Base-by-base conservation (phyloP, 768 basidiomycete species). In the Trametes maxima region DNA sequence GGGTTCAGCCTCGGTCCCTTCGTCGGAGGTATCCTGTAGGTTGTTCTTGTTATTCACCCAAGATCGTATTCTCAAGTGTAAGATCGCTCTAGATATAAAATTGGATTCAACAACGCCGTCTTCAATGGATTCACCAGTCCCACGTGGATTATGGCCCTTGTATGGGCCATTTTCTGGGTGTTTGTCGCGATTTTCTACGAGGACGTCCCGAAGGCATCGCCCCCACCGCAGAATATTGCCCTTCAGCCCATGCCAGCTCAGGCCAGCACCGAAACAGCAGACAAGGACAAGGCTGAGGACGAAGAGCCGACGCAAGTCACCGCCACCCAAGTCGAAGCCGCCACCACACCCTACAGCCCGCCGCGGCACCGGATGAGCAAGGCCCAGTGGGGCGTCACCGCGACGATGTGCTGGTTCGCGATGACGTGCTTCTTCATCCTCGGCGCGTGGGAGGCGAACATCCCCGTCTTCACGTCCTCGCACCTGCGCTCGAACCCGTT, bases 111-210 rank as follows among this genome's bases (percentile, higher is more conserved):
- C 19, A 85, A 80, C 64, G 61, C 71, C 0, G 65, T 88, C 5
- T 89, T 87, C 76, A 89, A 90, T 65, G 87, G 87, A 4, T 85
- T 79, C 64, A 87, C 86, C 2, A 84, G 85, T 63, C 87, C 86
- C 0, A 85, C 80, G 1, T 89, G 87, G 86, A 61, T 86, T 53
- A 85, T 88, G 82, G 82, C 84, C 0, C 75, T 68, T 28, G 66
- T 80, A 10, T 88, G 85, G 80, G 69, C 72, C 5, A 65, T 78
- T 12, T 87, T 86, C 70, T 85, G 84, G 80, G 70, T 73, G 1
- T 64, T 73, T 22, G 68, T 72, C 0, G 54, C 68, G 2, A 11
- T 74, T 2, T 65, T 71, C 45, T 73, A 73, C 64, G 74, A 78
- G 54, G 76, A 77, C 53, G 73, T 72, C 10, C 72, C 74, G 0